Evolutionary conservation across 2,329 filamentous ascomycete species (phyloP), one percentile per base, ranked within the genome.

Genomic region (Fusarium foetens): DNA sequence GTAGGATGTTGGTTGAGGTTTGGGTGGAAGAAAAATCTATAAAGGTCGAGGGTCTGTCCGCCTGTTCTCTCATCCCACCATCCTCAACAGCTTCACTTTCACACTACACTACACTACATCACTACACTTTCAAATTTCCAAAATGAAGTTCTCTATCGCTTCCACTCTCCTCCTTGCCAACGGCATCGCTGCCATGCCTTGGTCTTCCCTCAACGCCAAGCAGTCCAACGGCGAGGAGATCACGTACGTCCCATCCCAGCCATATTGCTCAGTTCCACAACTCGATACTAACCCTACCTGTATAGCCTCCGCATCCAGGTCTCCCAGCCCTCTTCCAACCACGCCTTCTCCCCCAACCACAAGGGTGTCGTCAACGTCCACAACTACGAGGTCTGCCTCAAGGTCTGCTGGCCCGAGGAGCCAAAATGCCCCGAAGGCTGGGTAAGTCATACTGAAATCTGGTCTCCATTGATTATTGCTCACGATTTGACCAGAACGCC

Each of bases 161-260:
- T 39, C 64, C 29, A 38, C 58, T 17, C 5, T 46, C 11, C 25
- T 68, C 16, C 58, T 74, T 25, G 64, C 27, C 39, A 51, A 61
- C 19, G 51, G 71, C 41, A 74, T 73, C 21, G 21, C 33, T 0
- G 71, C 71, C 17, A 71, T 74, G 71, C 71, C 71, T 11, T 74
- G 68, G 71, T 57, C 63, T 27, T 35, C 46, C 19, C 12, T n/a
- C 21, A 52, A 17, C 12, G 5, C 36, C 7, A 59, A 23, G 23
- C 25, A 45, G 23, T 6, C 55, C 8, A 45, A 27, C 16, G 31
- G 62, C 3, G 71, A 71, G 19, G 71, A 73, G n/a, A 73, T 73
- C 53, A 73, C 67, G 71, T 73, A 61, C 14, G 53, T 14, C 17
- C 12, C 16, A 25, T 25, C 13, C 3, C 3, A 19, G 0, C 6